Evolutionary conservation across 2,329 filamentous ascomycete genomes (phyloP), one percentile per base, ranked within the genome.

Genomic region (Fusarium sororula): DNA sequence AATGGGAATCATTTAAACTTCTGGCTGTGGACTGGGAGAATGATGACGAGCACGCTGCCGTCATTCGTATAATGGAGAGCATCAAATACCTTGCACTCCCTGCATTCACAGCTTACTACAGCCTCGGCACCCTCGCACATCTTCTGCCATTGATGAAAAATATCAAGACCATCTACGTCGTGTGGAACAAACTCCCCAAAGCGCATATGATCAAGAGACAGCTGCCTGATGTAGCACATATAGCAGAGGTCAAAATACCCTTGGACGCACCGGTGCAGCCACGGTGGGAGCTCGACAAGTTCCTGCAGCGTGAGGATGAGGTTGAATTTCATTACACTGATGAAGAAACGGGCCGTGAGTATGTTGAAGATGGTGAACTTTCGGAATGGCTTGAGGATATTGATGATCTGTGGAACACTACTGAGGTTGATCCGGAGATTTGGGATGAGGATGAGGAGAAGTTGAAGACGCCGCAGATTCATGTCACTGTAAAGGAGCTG

Each of bases 81-180:
- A 58, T 80, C 42, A 54, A 18, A 10, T 48, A 77, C 44, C 72
- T 81, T 8, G 78, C 77, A 6, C 35, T 81, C 8, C 75, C 79
- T 2, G 78, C 77, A 6, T 78, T 76, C 32, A 77, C 73, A 24
- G 75, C 74, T 9, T 80, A 80, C 64, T 75, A 78, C 66, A 77
- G 70, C 70, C 62, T 73, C 58, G 26, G 14, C 13, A 66, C 50
- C 37, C 47, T 81, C 9, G 59, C 51, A 5, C 12, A 22, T 18
- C 12, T 77, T 5, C 45, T 79, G 45, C 30, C 18, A 57, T 78
- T 60, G 61, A 71, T 28, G 38, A 70, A 15, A 6, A 65, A 73
- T 26, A 57, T 81, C 18, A 28, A 63, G 45, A 55, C 56, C 13
- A 45, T 81, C 24, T 75, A 68, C 22, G 62, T 68, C 24, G 42